These are phyloP conservation scores for Hypoxylon sp. DNA, from an alignment of 2,329 filamentous ascomycete species.

Conservation along the genomic window DNA sequence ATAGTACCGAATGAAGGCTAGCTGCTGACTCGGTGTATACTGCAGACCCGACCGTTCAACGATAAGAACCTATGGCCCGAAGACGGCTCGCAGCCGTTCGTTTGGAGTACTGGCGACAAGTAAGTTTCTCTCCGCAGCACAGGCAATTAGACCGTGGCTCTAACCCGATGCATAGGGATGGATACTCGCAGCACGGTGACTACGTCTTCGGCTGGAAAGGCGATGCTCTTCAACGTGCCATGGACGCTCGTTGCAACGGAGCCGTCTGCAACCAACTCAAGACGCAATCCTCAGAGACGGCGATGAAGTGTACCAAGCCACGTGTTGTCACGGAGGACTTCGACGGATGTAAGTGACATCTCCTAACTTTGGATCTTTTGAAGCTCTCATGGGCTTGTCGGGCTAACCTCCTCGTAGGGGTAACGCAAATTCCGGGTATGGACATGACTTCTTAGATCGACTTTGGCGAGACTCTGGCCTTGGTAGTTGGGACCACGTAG, in stretches of 20 bases:
- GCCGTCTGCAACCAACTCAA: conserved; percentile 48
- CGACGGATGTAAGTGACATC: conserved; percentile 52
- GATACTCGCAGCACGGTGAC: conserved; percentile 56
- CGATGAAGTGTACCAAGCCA: conserved; percentile 41
- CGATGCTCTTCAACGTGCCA: conserved; percentile 59
- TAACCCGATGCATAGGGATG: conserved; percentile 31
- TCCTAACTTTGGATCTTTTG: background rate
- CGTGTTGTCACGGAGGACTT: conserved; percentile 45
- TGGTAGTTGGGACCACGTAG: conserved; percentile 5
- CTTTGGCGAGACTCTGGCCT: background rate
- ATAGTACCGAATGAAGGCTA: background rate
- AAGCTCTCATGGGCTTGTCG: background rate
- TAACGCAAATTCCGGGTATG: conserved; percentile 49
- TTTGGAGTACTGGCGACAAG: conserved; percentile 52
- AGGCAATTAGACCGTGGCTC: too few relatives aligned
- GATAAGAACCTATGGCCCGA: conserved; percentile 49
- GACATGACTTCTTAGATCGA: conserved; percentile 32
- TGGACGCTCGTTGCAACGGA: conserved; percentile 59
- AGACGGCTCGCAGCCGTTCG: conserved; percentile 54
- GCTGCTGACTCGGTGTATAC: conserved; percentile 21
- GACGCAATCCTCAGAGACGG: conserved; percentile 46
- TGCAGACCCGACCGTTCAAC: conserved; percentile 50
- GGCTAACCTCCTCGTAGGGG: conserved; percentile 45
- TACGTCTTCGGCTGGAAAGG: conserved; percentile 62
- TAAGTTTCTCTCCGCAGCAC: conserved; percentile 19